Conservation (phyloP, 352 stramenopile species). For the Phytopythium mirpurense region DNA sequence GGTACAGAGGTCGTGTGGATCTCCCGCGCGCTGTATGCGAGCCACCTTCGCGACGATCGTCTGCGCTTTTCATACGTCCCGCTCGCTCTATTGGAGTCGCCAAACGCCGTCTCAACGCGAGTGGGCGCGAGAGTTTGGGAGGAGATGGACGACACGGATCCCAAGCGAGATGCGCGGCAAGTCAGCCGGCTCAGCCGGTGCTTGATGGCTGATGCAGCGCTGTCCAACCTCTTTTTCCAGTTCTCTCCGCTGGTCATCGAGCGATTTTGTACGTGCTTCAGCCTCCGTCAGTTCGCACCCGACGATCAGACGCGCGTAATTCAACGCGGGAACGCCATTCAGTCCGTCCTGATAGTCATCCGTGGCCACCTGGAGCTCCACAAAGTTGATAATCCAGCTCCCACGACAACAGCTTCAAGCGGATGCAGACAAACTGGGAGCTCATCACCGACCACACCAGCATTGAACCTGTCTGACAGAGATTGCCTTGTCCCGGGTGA, state of each 20-base stretch:
- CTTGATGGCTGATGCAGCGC: conserved; percentile 22
- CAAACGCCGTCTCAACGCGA: no score
- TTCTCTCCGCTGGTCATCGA: conserved; percentile 52
- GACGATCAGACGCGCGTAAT: conserved; percentile 9
- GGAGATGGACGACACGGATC: neutral
- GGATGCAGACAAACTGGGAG: neutral
- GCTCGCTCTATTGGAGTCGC: neutral
- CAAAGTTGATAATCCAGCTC: neutral
- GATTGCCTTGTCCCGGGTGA: conserved; percentile 28
- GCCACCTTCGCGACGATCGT: conserved; percentile 34
- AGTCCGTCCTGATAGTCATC: conserved; percentile 31
- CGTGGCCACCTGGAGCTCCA: conserved; percentile 16
- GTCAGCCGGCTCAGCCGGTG: conserved; percentile 21
- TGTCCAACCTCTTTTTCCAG: conserved; percentile 46
- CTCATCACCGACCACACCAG: neutral
- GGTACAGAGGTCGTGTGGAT: conserved; percentile 48
- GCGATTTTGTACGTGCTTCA: conserved; percentile 37
- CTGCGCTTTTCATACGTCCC: conserved; percentile 33
- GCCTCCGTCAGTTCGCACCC: conserved; percentile 21
- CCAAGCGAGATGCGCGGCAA: conserved; percentile 10
- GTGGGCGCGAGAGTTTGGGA: neutral
- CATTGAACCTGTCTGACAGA: neutral
- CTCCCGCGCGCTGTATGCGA: conserved; percentile 23
- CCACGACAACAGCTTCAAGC: neutral
- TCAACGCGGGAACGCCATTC: conserved; percentile 16